Conservation (phyloP, 441 rosid genomes). For the Eutrema salsugineum region DNA sequence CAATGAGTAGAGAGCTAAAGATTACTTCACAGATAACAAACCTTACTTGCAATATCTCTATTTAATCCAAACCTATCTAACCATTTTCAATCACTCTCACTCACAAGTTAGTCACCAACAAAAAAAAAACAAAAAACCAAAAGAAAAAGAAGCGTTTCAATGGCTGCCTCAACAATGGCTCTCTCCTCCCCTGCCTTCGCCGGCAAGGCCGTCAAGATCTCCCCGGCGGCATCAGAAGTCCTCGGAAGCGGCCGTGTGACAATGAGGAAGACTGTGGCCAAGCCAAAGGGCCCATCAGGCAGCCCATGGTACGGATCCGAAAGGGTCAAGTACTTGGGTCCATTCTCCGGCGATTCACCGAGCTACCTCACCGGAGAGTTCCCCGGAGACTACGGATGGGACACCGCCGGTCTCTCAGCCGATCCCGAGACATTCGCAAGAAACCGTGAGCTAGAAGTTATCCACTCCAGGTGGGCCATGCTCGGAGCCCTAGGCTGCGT, state of each 20-base stretch:
- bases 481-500: slow-evolving; percentile 56
- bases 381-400: slow-evolving; percentile 73
- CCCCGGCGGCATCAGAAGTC: slow-evolving; percentile 39
- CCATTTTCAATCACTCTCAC: slow-evolving; percentile 26
- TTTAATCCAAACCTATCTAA: slow-evolving; percentile 1
- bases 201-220: slow-evolving; percentile 54
- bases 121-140: neutral
- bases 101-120: slow-evolving; percentile 19
- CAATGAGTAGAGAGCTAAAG: slow-evolving; percentile 18
- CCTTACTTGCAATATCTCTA: slow-evolving; percentile 11
- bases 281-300: slow-evolving; percentile 39
- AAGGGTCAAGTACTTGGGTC: slow-evolving; percentile 49
- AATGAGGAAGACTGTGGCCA: slow-evolving; percentile 48
- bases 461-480: slow-evolving; percentile 55
- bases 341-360: slow-evolving; percentile 47
- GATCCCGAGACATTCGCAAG: slow-evolving; percentile 77
- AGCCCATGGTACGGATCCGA: slow-evolving; percentile 55
- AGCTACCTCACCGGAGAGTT: slow-evolving; percentile 52
- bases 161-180: slow-evolving; percentile 66
- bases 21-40: slow-evolving; percentile 25
- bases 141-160: slow-evolving; percentile 5
- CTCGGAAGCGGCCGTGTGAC: slow-evolving; percentile 44
- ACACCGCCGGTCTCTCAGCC: slow-evolving; percentile 74
- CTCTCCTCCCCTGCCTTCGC: slow-evolving; percentile 60
- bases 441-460: slow-evolving; percentile 67